Base-by-base conservation (phyloP, 2,329 filamentous ascomycete species). In the Ophiostoma tasmaniense region DNA sequence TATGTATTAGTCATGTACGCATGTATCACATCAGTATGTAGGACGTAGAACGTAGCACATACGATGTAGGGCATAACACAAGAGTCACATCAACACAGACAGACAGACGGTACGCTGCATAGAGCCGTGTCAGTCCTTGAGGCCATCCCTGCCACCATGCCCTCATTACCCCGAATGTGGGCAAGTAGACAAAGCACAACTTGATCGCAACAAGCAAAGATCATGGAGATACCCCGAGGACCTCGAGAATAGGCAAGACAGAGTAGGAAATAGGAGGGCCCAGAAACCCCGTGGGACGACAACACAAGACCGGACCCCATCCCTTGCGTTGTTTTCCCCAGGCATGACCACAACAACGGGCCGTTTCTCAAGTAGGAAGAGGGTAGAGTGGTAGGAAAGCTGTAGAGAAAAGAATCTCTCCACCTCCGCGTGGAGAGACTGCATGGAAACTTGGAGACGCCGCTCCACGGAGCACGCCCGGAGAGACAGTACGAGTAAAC, bases 311-410 rank as follows among this genome's bases (percentile, higher is more conserved):
- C 25, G 52, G 52, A 59, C 52, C 25, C 52, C 25, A 28, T 59
- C 25, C 25, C 52, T 35, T 64, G 61, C 30, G 30, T 37, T 62
- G 28, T 62, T 62, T 35, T 35, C 28, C 59, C 28, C 55, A 61
- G 25, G 28, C 33, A 64, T 64, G n/a, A 37, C 61, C 61, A 35
- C 61, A 33, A 64, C 30, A 64, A 64, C 61, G 61, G 61, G 30
- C 61, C 61, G 61, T 37, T 64, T 37, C 10, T 55, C 17, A 45
- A 45, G 17, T 17, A 45, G 20, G 17, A 45, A 45, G 4, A 39
- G 37, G 37, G 17, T 20, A 39, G 37, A 39, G 37, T 42, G 42
- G 20, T 45, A n/a, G 20, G 42, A 45, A 45, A 45, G 42, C 17
- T n/a, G 17, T 55, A 3, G 10, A 62, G 13, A 3, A 35, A 30